Base-by-base conservation (phyloP, 2,329 filamentous ascomycete genomes). In the Periglandula ipomoeae region DNA sequence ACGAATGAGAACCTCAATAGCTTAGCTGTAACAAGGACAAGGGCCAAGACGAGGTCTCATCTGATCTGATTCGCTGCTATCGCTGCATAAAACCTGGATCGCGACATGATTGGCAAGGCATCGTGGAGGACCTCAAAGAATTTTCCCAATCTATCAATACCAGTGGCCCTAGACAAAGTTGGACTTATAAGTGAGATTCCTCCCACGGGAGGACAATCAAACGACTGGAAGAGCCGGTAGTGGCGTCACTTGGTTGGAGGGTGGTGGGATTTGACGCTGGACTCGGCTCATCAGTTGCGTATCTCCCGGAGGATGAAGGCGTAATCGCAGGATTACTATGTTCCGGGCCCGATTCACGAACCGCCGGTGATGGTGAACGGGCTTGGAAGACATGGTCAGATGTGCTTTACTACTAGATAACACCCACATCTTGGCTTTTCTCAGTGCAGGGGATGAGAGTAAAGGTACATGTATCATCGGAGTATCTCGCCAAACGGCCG, bases 1-100 rank as follows among this genome's bases (percentile, higher is more conserved):
- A 44, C 30, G 41, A 45, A 46, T 10, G 26, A 35, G 30, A 50
- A 50, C 19, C 42, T 24, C 8, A 39, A 27, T n/a, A 52, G 40
- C 35, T 50, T 52, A 15, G 48, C 51, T n/a, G 51, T 47, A 4
- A 17, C 30, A 32, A 32, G 15, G 3, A 32, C 30, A 8, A 32
- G 3, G 3, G 30, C 30, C 30, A 32, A 15, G 11, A 15, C 15
- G 10, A 32, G 30, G 30, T 32, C 30, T 11, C 11, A 15, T 11
- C 30, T 32, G 30, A 32, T 32, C 30, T 32, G 30, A 10, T 32
- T 32, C 15, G 30, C 30, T 32, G 11, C 30, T 15, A 32, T 10
- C 15, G 30, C 5, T 11, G 9, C 30, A 13, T 32, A 32, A 15
- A 32, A 32, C 15, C 30, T 32, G 30, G 30, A 11, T 15, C 30